phyloP scores from a whole-genome alignment of 495 filamentous ascomycete genomes.

The Penicillium egyptiacum region DNA sequence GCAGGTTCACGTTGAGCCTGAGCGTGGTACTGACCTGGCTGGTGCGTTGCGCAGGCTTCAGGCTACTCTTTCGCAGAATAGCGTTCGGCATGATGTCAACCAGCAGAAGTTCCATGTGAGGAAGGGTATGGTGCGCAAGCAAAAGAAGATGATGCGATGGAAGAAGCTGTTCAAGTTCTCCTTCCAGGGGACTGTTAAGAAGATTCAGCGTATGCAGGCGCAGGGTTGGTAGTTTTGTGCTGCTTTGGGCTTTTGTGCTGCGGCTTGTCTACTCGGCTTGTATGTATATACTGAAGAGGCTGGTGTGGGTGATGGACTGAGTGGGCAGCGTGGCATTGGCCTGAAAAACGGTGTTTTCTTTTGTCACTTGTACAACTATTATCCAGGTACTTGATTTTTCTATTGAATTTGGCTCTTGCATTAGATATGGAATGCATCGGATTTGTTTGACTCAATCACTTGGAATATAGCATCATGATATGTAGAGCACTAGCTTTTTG shows the following conservation, averaged over 20 bases:
- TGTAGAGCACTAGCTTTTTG: background rate
- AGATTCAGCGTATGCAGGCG: conserved; percentile 46
- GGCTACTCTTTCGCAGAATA: conserved; percentile 26
- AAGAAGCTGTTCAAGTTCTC: conserved; percentile 47
- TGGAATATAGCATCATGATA: background rate
- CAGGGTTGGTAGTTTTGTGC: conserved; percentile 43
- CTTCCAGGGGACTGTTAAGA: conserved; percentile 41
- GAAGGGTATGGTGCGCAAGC: conserved; percentile 41
- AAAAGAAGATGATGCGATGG: conserved; percentile 38
- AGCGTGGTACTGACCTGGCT: conserved; percentile 36
- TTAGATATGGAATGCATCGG: conserved; percentile 30
- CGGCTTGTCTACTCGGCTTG: conserved; percentile 15
- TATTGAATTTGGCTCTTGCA: conserved; percentile 18
- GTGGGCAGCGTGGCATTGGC: conserved; percentile 2
- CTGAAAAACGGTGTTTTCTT: conserved; percentile 12
- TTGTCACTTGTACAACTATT: conserved; percentile 26
- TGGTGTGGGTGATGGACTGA: conserved; percentile 4
- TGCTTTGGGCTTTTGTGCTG: conserved; percentile 1
- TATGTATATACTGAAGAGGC: conserved; percentile 23
- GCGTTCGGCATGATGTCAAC: conserved; percentile 24
- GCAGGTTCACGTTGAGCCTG: conserved; percentile 39
- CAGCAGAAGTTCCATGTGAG: conserved; percentile 41
- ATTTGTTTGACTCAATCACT: conserved; percentile 12
- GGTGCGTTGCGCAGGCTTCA: conserved; percentile 33
- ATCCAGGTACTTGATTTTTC: conserved; percentile 12